Evolutionary conservation across 2,329 filamentous ascomycete species (phyloP).

Genomic region (Alternaria rosae): DNA sequence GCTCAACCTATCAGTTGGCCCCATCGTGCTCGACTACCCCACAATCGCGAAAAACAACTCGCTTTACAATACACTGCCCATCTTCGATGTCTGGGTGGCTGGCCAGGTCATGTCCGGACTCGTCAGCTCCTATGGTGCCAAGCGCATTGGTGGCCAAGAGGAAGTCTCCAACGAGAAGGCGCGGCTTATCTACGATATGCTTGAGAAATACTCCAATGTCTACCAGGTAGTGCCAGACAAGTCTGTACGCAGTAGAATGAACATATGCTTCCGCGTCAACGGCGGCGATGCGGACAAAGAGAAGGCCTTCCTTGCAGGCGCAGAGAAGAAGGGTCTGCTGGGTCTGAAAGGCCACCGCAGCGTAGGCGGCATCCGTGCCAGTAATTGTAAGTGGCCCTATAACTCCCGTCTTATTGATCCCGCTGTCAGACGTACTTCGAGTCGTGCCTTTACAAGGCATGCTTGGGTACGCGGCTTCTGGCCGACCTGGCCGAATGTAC

Average conservation of each 20-base stretch:
- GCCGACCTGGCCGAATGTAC: conserved; percentile 2
- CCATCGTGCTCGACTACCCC: conserved; percentile 82
- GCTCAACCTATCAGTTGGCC: conserved; percentile 78
- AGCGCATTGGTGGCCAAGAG: conserved; percentile 79
- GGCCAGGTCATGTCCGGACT: conserved; percentile 86
- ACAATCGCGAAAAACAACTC: conserved; percentile 91
- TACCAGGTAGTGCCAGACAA: conserved; percentile 83
- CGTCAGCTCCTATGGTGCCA: conserved; percentile 67
- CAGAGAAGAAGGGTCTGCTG: conserved; percentile 71
- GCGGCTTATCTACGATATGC: conserved; percentile 73
- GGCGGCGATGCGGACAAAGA: conserved; percentile 73
- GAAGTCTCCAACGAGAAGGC: conserved; percentile 78
- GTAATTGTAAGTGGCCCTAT: conserved; percentile 66
- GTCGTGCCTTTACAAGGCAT: conserved; percentile 1
- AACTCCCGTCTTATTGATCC: conserved; percentile 4
- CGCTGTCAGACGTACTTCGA: conserved; percentile 13
- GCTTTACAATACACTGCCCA: conserved; percentile 93
- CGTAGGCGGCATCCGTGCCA: conserved; percentile 84
- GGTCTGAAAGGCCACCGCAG: conserved; percentile 89
- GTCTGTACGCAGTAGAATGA: conserved; percentile 83
- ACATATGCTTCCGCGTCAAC: conserved; percentile 87
- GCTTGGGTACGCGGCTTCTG: conserved; percentile 22
- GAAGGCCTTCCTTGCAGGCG: conserved; percentile 79
- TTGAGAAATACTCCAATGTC: conserved; percentile 76
- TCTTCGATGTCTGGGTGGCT: conserved; percentile 91